phyloP scores from a whole-genome alignment of 2,329 filamentous ascomycete genomes.

The Neoascochyta sp. region DNA sequence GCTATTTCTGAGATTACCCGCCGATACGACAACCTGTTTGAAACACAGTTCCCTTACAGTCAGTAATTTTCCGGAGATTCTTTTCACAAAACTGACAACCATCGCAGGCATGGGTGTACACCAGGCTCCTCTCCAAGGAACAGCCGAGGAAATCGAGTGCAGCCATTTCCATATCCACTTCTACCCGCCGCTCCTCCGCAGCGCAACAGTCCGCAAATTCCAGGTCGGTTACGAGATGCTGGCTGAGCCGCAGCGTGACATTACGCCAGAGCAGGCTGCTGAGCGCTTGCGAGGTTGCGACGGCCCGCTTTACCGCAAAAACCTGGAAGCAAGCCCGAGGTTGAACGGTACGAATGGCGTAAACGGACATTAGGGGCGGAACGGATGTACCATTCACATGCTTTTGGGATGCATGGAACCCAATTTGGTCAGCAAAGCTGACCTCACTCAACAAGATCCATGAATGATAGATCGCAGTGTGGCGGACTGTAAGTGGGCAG shows the following conservation, averaged over 20 bases:
- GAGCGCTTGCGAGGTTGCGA: constrained; percentile 70
- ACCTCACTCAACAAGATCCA: too few relatives aligned
- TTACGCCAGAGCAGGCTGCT: constrained; percentile 93
- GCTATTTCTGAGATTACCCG: constrained; percentile 83
- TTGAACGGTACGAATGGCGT: constrained; percentile 13
- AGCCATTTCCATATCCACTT: constrained; percentile 97
- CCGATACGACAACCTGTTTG: constrained; percentile 94
- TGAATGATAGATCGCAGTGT: too few relatives aligned
- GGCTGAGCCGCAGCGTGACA: constrained; percentile 96
- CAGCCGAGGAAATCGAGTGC: constrained; percentile 75
- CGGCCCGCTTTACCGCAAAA: constrained; percentile 79
- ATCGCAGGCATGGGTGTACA: constrained; percentile 79
- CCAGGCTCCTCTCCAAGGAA: constrained; percentile 83
- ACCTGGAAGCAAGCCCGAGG: constrained; percentile 12
- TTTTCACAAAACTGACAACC: constrained; percentile 9
- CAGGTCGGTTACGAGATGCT: constrained; percentile 94
- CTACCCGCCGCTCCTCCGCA: constrained; percentile 87
- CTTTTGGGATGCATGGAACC: too few relatives aligned
- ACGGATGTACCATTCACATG: too few relatives aligned
- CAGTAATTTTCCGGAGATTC: too few relatives aligned
- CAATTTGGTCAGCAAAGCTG: too few relatives aligned
- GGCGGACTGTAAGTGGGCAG: too few relatives aligned
- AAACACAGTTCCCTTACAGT: constrained; percentile 95
- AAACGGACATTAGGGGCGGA: too few relatives aligned
- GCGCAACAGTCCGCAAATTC: constrained; percentile 93